Evolutionary conservation across 2,329 filamentous ascomycete genomes (phyloP).

Genomic region (Cordyceps cateniannulata): DNA sequence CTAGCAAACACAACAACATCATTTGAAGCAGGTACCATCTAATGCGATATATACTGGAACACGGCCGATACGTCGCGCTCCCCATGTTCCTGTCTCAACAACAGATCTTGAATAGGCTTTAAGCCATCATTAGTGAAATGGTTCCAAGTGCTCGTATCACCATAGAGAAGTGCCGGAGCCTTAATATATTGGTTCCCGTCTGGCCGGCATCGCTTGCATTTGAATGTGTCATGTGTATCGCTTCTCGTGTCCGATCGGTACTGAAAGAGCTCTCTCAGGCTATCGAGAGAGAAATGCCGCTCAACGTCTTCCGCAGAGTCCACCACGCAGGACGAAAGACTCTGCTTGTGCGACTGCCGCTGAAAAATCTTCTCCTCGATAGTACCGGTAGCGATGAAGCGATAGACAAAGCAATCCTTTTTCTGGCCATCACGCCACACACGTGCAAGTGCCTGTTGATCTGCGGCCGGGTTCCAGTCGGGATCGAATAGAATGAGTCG

Average conservation of each 20-base stretch:
- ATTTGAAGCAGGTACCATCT: background rate
- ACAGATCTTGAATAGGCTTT: slow-evolving; percentile 78
- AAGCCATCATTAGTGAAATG: slow-evolving; percentile 83
- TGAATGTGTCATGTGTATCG: slow-evolving; percentile 98
- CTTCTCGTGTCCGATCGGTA: slow-evolving; percentile 78
- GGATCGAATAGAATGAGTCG: slow-evolving; percentile 94
- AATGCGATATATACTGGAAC: slow-evolving; percentile 97
- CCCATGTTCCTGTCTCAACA: slow-evolving; percentile 77
- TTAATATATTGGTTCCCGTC: slow-evolving; percentile 85
- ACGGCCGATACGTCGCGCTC: slow-evolving; percentile 83
- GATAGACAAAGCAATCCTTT: slow-evolving; percentile 98
- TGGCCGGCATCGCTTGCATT: slow-evolving; percentile 88
- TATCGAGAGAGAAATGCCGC: slow-evolving; percentile 89
- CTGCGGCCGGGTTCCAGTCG: slow-evolving; percentile 95
- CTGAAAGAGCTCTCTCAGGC: slow-evolving; percentile 87
- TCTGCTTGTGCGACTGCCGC: slow-evolving; percentile 96
- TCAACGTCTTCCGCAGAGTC: slow-evolving; percentile 96
- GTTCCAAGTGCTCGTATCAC: slow-evolving; percentile 99
- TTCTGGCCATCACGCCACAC: slow-evolving; percentile 99
- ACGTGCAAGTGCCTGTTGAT: slow-evolving; percentile 92
- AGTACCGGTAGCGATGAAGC: slow-evolving; percentile 96
- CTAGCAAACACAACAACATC: background rate
- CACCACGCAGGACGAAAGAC: slow-evolving; percentile 89
- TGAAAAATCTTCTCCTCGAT: slow-evolving; percentile 99
- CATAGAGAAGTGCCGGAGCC: slow-evolving; percentile 90